phyloP scores from a whole-genome alignment of 257 asterid genomes.

The Dorcoceras hygrometricum region DNA sequence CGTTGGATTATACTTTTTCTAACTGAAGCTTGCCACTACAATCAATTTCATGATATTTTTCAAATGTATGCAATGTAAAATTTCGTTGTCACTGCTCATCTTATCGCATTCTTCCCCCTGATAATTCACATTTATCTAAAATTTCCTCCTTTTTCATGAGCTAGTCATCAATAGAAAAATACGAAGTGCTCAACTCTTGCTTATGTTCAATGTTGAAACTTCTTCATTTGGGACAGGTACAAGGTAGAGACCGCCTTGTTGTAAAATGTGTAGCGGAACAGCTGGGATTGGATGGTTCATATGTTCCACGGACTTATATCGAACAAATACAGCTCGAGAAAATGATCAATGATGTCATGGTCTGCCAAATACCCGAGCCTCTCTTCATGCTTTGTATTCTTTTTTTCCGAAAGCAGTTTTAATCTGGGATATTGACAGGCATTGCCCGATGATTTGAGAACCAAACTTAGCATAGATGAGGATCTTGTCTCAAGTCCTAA shows the following conservation, averaged over 20 bases:
- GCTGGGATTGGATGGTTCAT: slow-evolving; percentile 88
- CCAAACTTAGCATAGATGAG: slow-evolving; percentile 88
- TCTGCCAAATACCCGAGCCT: slow-evolving; percentile 35
- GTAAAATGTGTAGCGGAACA: slow-evolving; percentile 70
- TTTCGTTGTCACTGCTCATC: background rate
- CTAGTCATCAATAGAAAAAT: background rate
- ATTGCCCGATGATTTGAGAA: slow-evolving; percentile 89
- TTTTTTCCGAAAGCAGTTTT: slow-evolving; percentile 21
- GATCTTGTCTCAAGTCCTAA: slow-evolving; percentile 80
- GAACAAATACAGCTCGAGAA: slow-evolving; percentile 98
- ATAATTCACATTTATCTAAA: background rate
- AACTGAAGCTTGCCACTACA: background rate
- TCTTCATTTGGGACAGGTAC: slow-evolving; percentile 53
- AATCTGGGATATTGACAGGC: slow-evolving; percentile 52
- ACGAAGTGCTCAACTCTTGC: background rate
- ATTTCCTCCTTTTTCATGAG: background rate
- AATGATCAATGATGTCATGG: slow-evolving; percentile 92
- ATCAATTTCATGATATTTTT: background rate
- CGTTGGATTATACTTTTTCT: background rate
- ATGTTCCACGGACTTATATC: slow-evolving; percentile 81
- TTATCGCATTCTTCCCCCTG: background rate
- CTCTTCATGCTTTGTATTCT: background rate
- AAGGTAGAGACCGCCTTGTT: slow-evolving; percentile 78
- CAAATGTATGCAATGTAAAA: background rate
- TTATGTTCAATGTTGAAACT: background rate